Percentiles rank a stretch among this genome's conserved stretches.
These are phyloP conservation scores for Lolium multiflorum DNA, from an alignment of 176 grass and related monocot genomes.

Conservation along the genomic window DNA sequence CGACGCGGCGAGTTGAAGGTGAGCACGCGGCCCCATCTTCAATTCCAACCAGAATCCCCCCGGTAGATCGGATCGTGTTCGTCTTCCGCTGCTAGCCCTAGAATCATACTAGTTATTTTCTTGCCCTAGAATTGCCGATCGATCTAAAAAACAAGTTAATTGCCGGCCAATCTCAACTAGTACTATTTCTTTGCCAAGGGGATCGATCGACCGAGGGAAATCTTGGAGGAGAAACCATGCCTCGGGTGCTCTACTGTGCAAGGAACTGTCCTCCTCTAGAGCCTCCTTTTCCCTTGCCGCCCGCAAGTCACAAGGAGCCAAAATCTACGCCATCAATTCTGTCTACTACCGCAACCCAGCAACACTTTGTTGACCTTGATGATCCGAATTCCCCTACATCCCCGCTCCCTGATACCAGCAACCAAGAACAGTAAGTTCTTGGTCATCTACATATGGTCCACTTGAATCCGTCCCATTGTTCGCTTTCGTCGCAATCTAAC, in stretches of 20 bases:
- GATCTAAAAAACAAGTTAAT: not conserved
- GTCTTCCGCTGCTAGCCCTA: too few species aligned
- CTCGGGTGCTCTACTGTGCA: not conserved
- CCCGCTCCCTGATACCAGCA: not conserved
- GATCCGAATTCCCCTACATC: not conserved
- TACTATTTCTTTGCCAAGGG: not conserved
- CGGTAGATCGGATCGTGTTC: not conserved
- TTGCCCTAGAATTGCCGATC: not conserved
- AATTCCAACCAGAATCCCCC: too few species aligned
- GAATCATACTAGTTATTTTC: not conserved
- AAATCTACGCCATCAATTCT: not conserved
- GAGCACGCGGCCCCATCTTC: not conserved
- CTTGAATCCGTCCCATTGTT: not conserved
- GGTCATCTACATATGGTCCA: not conserved
- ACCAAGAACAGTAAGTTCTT: not conserved
- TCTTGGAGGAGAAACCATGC: not conserved
- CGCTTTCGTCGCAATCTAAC: not conserved
- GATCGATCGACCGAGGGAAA: too few species aligned
- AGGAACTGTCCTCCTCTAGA: not conserved
- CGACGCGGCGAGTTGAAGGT: not conserved
- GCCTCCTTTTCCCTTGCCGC: not conserved
- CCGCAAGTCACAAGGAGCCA: not conserved
- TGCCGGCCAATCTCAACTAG: too few species aligned
- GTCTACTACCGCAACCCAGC: not conserved
- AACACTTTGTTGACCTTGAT: not conserved